Base-by-base conservation (phyloP, 768 basidiomycete species). In the Xerocomellus chrysenteron region DNA sequence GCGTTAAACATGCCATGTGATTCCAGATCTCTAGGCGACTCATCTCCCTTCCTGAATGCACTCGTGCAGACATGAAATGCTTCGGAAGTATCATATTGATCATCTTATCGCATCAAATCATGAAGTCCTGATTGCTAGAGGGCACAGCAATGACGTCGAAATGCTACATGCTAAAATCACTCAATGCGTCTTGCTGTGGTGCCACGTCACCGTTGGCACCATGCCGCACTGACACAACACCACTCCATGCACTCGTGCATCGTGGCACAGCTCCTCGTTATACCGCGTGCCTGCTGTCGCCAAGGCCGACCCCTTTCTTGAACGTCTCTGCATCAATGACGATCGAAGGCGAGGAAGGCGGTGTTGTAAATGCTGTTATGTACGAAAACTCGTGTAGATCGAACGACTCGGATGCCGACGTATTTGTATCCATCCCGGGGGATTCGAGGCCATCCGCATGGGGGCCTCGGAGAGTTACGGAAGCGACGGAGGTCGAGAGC, bases 371-470 rank as follows among this genome's bases (percentile, higher is more conserved):
- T 13, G 67, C 69, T 12, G 69, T 71, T 35, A 69, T 32, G 46
- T 71, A 67, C 30, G 71, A 73, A 65, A 67, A 65, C 60, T 69
- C 69, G 57, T 66, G 58, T 56, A 71, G 41, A 47, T 73, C 69
- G 17, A 62, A 67, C 37, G 59, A 56, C 13, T 54, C 52, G 47
- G 58, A 62, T 30, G 57, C 47, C 28, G 58, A 40, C 13, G 59
- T 59, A 35, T 42, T 54, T 14, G 58, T 54, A 13, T 55, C 49
- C 53, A 26, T 47, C 35, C 50, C 53, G 2, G 60, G 68, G 9
- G 61, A 65, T 43, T 62, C 51, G 7, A 47, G 50, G 26, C 17
- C 36, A 12, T 48, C 42, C 21, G 51, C 12, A 5, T 35, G 59
- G 46, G 52, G 41, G 30, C 50, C 42, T 11, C 30, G 56, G 28